phyloP scores from a whole-genome alignment of 306 rosid species.

The Cucurbita argyrosperma region DNA sequence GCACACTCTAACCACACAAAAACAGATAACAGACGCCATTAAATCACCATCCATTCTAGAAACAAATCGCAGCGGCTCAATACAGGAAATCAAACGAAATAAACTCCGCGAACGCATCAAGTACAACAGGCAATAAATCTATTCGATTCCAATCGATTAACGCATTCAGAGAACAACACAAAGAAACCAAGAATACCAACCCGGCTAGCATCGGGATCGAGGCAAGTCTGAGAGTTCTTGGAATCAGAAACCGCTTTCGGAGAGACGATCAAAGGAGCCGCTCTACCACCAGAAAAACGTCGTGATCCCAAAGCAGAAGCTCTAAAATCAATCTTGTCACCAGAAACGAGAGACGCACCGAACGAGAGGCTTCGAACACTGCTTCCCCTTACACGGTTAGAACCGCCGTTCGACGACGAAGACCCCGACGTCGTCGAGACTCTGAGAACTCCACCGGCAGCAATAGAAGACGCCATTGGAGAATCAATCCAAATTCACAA shows the following conservation, averaged over 20 bases:
- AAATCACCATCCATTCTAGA: not conserved
- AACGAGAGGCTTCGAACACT: conserved; percentile 17
- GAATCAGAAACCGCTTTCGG: conserved; percentile 93
- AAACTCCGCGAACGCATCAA: not conserved
- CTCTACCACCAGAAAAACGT: not conserved
- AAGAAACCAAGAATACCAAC: conserved; percentile 20
- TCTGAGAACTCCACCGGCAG: conserved; percentile 24
- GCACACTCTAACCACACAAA: conserved; percentile 53
- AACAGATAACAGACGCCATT: not conserved
- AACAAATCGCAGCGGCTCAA: not conserved
- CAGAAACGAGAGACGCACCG: conserved; percentile 26
- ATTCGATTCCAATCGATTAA: not conserved
- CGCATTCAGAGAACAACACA: not conserved
- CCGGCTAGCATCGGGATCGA: conserved; percentile 96
- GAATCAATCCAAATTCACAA: not conserved
- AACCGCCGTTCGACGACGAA: conserved; percentile 9
- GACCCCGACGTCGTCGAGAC: conserved; percentile 7
- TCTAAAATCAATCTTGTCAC: conserved; percentile 19
- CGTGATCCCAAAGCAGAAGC: not conserved
- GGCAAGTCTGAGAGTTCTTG: conserved; percentile 80
- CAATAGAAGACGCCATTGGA: conserved; percentile 27
- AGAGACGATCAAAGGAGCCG: conserved; percentile 31
- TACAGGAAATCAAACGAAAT: not conserved
- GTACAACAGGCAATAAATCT: not conserved
- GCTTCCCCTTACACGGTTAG: conserved; percentile 11